A percentile compares a stretch with the other conserved stretches of the same genome.
Evolutionary conservation across 345 rosid species (phyloP).

Genomic region (Trapa incisa): DNA sequence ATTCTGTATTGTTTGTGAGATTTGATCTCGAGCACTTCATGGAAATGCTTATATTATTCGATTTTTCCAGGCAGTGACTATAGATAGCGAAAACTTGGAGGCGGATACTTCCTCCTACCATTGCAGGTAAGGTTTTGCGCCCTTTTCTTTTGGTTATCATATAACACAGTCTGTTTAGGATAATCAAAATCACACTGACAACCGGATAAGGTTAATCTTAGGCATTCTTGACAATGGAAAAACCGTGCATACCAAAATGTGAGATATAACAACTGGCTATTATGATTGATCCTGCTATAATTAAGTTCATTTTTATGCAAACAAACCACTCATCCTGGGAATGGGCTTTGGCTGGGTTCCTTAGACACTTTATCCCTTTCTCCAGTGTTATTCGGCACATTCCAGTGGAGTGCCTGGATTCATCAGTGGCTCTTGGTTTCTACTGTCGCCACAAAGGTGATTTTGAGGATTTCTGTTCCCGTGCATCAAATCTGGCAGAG

Average conservation of each 20-base stretch:
- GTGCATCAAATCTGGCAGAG: conserved; percentile 62
- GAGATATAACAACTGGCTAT: no score
- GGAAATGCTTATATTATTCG: background rate
- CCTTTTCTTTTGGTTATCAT: no score
- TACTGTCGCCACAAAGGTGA: conserved; percentile 85
- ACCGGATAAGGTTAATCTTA: no score
- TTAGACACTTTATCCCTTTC: conserved; percentile 6
- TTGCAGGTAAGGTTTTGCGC: conserved; percentile 40
- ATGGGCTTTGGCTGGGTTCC: background rate
- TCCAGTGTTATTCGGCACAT: conserved; percentile 49
- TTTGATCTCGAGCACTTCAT: background rate
- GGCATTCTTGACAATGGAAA: no score
- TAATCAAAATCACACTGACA: no score
- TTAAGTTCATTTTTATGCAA: no score
- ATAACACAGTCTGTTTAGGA: no score
- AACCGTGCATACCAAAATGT: no score
- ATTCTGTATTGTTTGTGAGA: background rate
- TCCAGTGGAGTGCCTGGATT: conserved; percentile 62
- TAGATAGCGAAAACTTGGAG: conserved; percentile 39
- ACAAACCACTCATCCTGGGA: no score
- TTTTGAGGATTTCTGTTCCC: conserved; percentile 59
- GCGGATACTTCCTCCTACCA: conserved; percentile 80
- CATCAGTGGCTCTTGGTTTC: conserved; percentile 85
- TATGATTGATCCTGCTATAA: no score
- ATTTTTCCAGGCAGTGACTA: conserved; percentile 36